Evolutionary conservation across 768 basidiomycete species (phyloP), one percentile per base, ranked within the genome.

Genomic region (Cubamyces lactineus): DNA sequence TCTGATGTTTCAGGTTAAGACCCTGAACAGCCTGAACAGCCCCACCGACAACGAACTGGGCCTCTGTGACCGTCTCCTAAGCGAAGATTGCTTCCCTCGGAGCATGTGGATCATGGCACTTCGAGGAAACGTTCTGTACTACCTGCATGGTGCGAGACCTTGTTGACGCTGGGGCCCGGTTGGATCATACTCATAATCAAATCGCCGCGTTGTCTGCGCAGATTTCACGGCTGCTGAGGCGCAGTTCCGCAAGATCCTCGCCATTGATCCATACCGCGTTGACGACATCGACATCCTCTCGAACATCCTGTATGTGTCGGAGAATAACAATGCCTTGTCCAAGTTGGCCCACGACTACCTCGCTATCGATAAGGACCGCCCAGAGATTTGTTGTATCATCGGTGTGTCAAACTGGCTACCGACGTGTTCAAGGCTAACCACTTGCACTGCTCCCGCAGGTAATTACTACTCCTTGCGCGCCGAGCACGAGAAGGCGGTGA

Each of bases 201-300:
- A 11, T 39, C 43, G 17, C 24, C 38, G 62, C 46, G 60, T 48
- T 50, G 9, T 41, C 42, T 55, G 47, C 60, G 45, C 65, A 98
- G 97, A 98, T 70, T 97, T 94, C 74, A 85, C 87, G 56, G 86
- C 87, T 58, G 94, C 97, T 2, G 91, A 92, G 72, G 76, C 76
- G 30, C 87, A 94, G 69, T 99, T 98, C 72, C 90, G 94, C 68
- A 82, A 84, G 66, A 91, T 98, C 38, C 83, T 92, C 38, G 75
- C 78, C 2, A 71, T 88, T 39, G 95, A 98, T 72, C 96, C 96
- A 9, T 88, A 87, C 74, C 85, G 95, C 24, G 85, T 97, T 59
- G 97, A 99, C 66, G 92, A 97, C 69, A 89, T 98, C 59, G 97
- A 98, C 70, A 86, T 97, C 40, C 95, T 91, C 73, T 96, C 95